phyloP scores from a whole-genome alignment of 2,329 filamentous ascomycete species.

The Zopfia rhizophila region DNA sequence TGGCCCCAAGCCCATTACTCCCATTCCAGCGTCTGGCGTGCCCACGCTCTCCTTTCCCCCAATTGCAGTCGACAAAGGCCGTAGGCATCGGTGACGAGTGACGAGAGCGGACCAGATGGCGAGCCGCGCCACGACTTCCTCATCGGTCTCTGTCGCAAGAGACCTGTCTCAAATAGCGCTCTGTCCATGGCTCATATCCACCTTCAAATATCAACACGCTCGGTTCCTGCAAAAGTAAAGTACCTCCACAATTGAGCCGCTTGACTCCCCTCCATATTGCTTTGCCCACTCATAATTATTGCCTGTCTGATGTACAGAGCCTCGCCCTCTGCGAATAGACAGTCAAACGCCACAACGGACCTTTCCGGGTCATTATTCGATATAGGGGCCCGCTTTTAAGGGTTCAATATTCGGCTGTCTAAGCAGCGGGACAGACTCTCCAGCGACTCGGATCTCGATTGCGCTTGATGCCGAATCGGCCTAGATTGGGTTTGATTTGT shows the following conservation, averaged over 20 bases:
- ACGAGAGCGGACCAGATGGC: conserved; percentile 12
- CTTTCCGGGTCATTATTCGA: conserved; percentile 8
- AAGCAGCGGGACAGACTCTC: conserved; percentile 9
- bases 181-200: conserved; percentile 14
- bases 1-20: background rate
- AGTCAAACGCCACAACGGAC: conserved; percentile 8
- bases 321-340: no score
- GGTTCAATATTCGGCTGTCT: conserved; percentile 7
- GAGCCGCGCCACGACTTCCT: conserved; percentile 19
- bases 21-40: background rate
- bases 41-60: no score
- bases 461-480: conserved; percentile 1
- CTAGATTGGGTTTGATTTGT: conserved; percentile 10
- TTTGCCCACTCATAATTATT: background rate
- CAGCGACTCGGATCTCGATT: background rate
- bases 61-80: background rate
- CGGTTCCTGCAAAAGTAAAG: conserved; percentile 1
- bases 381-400: background rate
- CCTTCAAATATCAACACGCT: conserved; percentile 25
- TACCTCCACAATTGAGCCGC: conserved; percentile 7
- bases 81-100: conserved; percentile 6
- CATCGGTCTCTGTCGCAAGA: conserved; percentile 16
- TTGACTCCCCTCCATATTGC: background rate
- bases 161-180: conserved; percentile 25
- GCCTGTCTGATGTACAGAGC: conserved; percentile 7